These are phyloP conservation scores for Phytophthora tubulina DNA, from an alignment of 352 stramenopile species.

Conservation along the genomic window DNA sequence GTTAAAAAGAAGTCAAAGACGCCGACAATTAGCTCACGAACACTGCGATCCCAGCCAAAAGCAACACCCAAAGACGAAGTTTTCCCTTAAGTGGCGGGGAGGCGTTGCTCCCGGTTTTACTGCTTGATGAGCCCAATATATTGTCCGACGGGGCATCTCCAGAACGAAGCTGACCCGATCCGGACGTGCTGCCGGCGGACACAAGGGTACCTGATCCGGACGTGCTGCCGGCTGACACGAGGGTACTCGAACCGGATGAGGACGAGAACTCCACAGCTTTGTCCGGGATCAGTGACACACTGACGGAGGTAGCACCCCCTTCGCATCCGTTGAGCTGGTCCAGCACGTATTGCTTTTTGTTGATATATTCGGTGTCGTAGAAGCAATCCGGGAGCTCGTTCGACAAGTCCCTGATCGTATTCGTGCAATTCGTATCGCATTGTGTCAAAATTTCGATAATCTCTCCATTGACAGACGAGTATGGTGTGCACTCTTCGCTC, in stretches of 20 bases:
- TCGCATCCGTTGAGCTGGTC: constrained; percentile 23
- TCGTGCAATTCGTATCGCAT: constrained; percentile 42
- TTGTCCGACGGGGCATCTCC: constrained; percentile 10
- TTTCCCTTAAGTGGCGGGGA: not conserved
- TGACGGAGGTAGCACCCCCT: constrained; percentile 2
- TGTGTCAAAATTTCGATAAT: constrained; percentile 38
- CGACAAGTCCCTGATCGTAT: constrained; percentile 24
- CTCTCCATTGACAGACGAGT: constrained; percentile 27
- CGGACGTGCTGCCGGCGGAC: not conserved
- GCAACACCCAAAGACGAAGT: constrained; percentile 6
- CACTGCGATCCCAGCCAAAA: constrained; percentile 1
- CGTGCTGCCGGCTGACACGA: not conserved
- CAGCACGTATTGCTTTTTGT: constrained; percentile 46
- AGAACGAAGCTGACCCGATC: not conserved
- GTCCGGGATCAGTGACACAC: constrained; percentile 5
- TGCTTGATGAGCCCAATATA: constrained; percentile 7
- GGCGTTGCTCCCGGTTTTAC: constrained; percentile 5
- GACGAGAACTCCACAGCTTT: constrained; percentile 1
- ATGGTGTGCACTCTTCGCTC: constrained; percentile 33
- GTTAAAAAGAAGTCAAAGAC: not conserved
- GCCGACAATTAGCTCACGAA: not conserved
- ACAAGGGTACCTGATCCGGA: not conserved
- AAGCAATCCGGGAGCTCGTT: constrained; percentile 43
- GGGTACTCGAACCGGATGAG: constrained; percentile 2
- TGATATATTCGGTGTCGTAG: constrained; percentile 41